Conservation (phyloP, 768 basidiomycete genomes). For the Leccinellum albellum region DNA sequence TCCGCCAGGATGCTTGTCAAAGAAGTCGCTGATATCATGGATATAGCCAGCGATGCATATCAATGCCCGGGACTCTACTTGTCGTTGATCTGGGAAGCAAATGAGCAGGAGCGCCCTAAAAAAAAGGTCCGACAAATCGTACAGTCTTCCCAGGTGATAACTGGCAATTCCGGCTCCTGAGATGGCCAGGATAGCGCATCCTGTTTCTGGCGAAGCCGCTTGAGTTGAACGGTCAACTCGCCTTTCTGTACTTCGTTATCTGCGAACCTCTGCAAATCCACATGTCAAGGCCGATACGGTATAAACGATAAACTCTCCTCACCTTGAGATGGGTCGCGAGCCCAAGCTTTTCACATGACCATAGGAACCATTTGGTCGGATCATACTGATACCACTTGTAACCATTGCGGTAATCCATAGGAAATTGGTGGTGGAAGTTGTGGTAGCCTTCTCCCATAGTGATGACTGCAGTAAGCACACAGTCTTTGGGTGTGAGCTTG, state of each 20-base stretch:
- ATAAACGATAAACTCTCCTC: background rate
- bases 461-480: constrained; percentile 77
- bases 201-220: constrained; percentile 71
- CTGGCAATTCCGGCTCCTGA: constrained; percentile 69
- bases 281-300: background rate
- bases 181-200: constrained; percentile 76
- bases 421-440: constrained; percentile 95
- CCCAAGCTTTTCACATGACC: constrained; percentile 42
- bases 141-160: constrained; percentile 84
- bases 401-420: constrained; percentile 92
- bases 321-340: constrained; percentile 52
- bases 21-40: constrained; percentile 75
- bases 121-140: constrained; percentile 13
- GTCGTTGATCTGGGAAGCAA: constrained; percentile 59
- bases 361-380: constrained; percentile 85
- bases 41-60: constrained; percentile 87
- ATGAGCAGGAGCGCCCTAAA: constrained; percentile 3
- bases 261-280: constrained; percentile 37
- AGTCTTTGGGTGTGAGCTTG: constrained; percentile 89
- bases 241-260: constrained; percentile 75
- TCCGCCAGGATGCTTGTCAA: constrained; percentile 88
- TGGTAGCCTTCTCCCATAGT: constrained; percentile 97
- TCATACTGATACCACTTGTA: constrained; percentile 87
- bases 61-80: constrained; percentile 71
- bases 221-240: constrained; percentile 86